phyloP scores from a whole-genome alignment of 2,329 filamentous ascomycete genomes.

The Mycosphaerella sp. region DNA sequence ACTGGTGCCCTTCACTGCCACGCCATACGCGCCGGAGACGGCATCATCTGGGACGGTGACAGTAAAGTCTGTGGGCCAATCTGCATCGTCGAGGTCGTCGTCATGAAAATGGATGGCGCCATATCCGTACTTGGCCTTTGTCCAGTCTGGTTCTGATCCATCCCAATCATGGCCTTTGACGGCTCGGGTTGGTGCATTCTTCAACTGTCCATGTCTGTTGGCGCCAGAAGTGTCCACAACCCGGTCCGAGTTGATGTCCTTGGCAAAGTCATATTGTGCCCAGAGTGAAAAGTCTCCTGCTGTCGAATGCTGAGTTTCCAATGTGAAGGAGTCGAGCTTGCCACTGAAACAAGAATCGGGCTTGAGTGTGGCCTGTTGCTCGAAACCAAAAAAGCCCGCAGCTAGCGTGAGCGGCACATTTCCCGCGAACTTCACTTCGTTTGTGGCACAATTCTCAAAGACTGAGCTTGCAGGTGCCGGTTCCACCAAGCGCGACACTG shows the following conservation, averaged over 20 bases:
- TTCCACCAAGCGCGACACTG: too few species aligned
- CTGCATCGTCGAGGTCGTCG: slow-evolving; percentile 2
- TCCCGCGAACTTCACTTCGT: too few species aligned
- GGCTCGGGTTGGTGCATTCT: neutral
- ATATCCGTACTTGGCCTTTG: slow-evolving; percentile 3
- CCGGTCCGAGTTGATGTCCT: neutral
- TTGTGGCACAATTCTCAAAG: too few species aligned
- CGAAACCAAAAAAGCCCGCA: too few species aligned
- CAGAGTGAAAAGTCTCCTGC: neutral
- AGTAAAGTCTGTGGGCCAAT: neutral
- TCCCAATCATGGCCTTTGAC: slow-evolving; percentile 7
- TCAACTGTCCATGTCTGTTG: neutral
- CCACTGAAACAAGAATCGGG: slow-evolving; percentile 2
- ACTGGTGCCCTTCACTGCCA: neutral
- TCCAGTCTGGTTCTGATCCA: slow-evolving; percentile 1
- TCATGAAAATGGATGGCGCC: slow-evolving; percentile 4
- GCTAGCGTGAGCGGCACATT: too few species aligned
- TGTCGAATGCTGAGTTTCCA: neutral
- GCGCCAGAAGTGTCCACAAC: slow-evolving; percentile 3
- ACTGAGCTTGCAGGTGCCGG: too few species aligned
- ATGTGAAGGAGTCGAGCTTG: slow-evolving; percentile 1
- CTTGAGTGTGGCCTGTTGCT: neutral
- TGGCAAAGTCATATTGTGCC: slow-evolving; percentile 2
- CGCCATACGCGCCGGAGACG: slow-evolving; percentile 4
- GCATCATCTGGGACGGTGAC: neutral